Conservation (phyloP, 345 rosid genomes). For the Lagerstroemia speciosa region DNA sequence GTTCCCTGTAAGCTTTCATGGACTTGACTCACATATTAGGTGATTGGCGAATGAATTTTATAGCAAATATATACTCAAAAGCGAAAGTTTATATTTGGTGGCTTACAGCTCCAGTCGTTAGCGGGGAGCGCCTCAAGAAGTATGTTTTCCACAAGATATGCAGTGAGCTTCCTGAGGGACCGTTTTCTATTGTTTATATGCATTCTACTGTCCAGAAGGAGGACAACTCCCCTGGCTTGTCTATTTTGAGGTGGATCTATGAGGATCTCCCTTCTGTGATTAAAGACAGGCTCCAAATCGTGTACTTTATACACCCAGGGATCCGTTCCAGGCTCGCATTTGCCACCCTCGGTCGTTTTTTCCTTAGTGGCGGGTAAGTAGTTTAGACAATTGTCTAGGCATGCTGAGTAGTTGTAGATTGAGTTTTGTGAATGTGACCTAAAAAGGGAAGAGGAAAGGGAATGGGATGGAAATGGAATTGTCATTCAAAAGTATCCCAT, state of each 20-base stretch:
- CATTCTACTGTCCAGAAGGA: slow-evolving; percentile 80
- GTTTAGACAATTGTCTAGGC: neutral
- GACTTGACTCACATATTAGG: neutral
- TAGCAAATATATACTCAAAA: neutral
- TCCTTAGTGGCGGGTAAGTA: slow-evolving; percentile 83
- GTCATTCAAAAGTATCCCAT: neutral
- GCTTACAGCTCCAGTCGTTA: slow-evolving; percentile 67
- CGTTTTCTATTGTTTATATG: slow-evolving; percentile 72
- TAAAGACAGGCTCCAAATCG: slow-evolving; percentile 71
- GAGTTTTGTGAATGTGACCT: neutral
- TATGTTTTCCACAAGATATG: slow-evolving; percentile 64
- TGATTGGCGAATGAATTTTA: neutral
- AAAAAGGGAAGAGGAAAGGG: neutral
- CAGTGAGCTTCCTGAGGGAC: slow-evolving; percentile 70
- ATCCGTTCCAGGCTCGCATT: slow-evolving; percentile 70
- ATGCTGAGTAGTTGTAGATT: neutral
- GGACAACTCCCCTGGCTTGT: slow-evolving; percentile 74
- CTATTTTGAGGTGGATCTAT: slow-evolving; percentile 88
- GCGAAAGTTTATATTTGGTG: slow-evolving; percentile 3
- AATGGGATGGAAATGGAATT: neutral
- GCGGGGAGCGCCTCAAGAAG: slow-evolving; percentile 72
- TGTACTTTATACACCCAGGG: slow-evolving; percentile 87
- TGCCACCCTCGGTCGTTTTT: slow-evolving; percentile 89
- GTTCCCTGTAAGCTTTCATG: neutral
- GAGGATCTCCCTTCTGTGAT: slow-evolving; percentile 65